These are phyloP conservation scores for Fusarium sp. DNA, from an alignment of 2,329 filamentous ascomycete species.

Conservation along the genomic window DNA sequence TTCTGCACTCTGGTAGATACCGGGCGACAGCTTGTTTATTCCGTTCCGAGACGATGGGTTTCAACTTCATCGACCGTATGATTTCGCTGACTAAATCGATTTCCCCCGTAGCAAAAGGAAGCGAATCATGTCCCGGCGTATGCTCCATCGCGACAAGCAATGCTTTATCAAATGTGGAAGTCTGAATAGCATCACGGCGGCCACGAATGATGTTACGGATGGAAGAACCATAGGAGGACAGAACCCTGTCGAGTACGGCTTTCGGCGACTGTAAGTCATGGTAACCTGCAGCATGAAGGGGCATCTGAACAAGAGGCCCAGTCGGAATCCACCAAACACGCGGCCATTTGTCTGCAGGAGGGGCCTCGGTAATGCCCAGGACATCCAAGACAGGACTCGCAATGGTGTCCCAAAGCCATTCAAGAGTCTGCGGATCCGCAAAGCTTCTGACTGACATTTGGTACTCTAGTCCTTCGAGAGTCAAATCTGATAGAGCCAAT, in stretches of 20 bases:
- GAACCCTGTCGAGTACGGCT: accelerated
- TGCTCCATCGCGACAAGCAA: neutral
- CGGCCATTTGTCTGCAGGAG: accelerated
- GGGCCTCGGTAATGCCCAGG: neutral
- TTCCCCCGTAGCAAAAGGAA: neutral
- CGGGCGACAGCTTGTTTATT: neutral
- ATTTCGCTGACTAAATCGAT: accelerated
- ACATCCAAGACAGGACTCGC: neutral
- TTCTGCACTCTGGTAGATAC: neutral
- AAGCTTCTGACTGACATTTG: neutral
- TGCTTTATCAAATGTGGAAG: neutral
- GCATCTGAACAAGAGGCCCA: neutral
- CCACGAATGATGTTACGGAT: neutral
- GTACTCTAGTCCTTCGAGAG: neutral
- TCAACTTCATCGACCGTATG: neutral
- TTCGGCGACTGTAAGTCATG: neutral
- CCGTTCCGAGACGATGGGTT: neutral
- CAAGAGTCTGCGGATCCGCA: neutral
- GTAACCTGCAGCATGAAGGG: neutral
- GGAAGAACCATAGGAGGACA: neutral
- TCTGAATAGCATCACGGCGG: neutral
- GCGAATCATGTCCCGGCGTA: neutral
- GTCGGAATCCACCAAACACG: neutral
- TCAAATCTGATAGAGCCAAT: neutral
- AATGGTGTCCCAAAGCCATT: constrained; percentile 1